Percentiles rank a stretch among this genome's conserved stretches.
Conservation (phyloP, 139 green algal genomes). For the Desmodesmus armatus region DNA sequence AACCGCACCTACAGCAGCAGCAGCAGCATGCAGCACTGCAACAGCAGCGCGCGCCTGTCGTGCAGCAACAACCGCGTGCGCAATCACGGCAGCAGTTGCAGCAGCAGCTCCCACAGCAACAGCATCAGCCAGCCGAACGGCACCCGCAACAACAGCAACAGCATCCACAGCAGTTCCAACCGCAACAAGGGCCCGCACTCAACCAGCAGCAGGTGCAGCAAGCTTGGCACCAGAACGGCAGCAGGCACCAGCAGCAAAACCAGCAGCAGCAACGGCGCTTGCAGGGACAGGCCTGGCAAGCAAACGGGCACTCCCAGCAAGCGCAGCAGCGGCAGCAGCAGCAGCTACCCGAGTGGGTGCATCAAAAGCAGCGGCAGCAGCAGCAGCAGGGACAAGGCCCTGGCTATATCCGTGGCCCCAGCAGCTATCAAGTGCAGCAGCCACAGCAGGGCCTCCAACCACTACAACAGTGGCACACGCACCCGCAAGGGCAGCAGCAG, state of each 20-base stretch:
- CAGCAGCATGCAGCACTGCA: background rate
- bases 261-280: background rate
- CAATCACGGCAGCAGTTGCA: no score
- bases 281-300: background rate
- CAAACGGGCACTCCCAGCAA: no score
- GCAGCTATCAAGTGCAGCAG: background rate
- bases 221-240: no score
- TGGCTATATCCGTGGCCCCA: background rate
- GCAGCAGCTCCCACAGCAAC: no score
- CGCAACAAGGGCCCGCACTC: no score
- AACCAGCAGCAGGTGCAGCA: no score
- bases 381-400: background rate
- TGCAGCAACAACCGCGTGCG: background rate
- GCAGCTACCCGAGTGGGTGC: background rate
- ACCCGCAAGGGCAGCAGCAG: background rate
- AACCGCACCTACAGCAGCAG: background rate
- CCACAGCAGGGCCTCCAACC: background rate
- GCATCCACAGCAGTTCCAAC: no score
- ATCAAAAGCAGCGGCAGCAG: background rate
- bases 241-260: background rate
- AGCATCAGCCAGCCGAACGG: no score
- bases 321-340: background rate
- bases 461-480: background rate
- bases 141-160: no score
- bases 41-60: slow-evolving; percentile 5